Conservation (phyloP, 116 monocot species). For the Papilionanthe hybrid region DNA sequence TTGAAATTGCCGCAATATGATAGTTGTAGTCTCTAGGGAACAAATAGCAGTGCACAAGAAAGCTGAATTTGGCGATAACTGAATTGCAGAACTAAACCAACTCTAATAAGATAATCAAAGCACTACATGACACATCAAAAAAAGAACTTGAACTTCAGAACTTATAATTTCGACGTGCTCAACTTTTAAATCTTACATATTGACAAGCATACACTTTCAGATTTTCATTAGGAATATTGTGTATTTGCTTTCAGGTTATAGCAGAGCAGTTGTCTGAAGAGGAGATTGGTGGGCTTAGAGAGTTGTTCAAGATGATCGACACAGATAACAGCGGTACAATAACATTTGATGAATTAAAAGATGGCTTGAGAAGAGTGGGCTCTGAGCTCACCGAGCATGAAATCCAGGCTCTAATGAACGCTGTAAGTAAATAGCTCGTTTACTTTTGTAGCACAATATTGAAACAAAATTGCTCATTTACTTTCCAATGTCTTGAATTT, state of each 20-base stretch:
- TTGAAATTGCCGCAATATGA: no score
- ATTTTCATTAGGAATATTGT: not conserved
- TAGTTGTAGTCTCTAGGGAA: no score
- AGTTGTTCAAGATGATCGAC: slow-evolving; percentile 67
- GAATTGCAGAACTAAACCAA: no score
- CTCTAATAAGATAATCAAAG: no score
- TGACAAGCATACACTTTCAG: not conserved
- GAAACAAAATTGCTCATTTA: not conserved
- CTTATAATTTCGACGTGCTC: not conserved
- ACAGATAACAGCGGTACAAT: slow-evolving; percentile 72
- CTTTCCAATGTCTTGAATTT: not conserved
- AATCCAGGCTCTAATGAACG: slow-evolving; percentile 67
- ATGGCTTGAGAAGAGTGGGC: slow-evolving; percentile 61
- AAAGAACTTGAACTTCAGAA: no score
- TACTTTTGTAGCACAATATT: not conserved
- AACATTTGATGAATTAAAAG: slow-evolving; percentile 75
- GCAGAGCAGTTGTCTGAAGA: slow-evolving; percentile 75
- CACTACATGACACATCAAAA: no score
- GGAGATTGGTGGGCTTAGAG: slow-evolving; percentile 72
- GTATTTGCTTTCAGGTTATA: slow-evolving; percentile 41
- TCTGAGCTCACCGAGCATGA: slow-evolving; percentile 71
- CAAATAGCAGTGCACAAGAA: no score
- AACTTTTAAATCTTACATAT: not conserved
- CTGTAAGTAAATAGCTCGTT: slow-evolving; percentile 32
- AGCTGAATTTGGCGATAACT: no score